Conservation (phyloP, 73 alveolate genomes). For the Paramecium primaurelia region DNA sequence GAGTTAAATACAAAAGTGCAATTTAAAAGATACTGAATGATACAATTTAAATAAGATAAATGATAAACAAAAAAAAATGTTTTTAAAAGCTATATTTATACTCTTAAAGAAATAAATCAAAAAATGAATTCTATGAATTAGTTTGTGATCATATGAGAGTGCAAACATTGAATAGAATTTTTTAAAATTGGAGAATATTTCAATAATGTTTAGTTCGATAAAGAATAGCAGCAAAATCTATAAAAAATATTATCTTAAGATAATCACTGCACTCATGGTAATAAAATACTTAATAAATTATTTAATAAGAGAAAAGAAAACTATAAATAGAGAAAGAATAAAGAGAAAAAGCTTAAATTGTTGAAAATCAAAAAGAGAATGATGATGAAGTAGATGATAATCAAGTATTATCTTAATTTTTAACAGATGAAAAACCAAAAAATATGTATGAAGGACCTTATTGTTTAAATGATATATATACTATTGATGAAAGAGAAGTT, state of each 20-base stretch:
- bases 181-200: background rate
- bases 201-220: background rate
- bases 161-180: background rate
- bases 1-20: background rate
- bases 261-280: background rate
- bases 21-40: background rate
- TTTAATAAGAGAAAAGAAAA: background rate
- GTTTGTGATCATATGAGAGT: background rate
- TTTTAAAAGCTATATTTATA: background rate
- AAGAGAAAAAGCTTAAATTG: background rate
- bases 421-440: slow-evolving; percentile 6
- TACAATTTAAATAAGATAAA: background rate
- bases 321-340: background rate
- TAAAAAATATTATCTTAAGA: background rate
- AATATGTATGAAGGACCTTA: background rate
- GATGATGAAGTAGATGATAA: background rate
- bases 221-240: background rate
- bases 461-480: background rate
- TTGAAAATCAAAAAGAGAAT: background rate
- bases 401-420: background rate
- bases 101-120: background rate
- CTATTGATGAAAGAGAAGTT: background rate
- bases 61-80: background rate
- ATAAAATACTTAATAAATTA: background rate
- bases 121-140: slow-evolving; percentile 1